Percentiles rank a stretch among this genome's conserved stretches.
Evolutionary conservation across 108 stramenopile species (phyloP).

Genomic region (Cyclotella choctawhatcheeana): DNA sequence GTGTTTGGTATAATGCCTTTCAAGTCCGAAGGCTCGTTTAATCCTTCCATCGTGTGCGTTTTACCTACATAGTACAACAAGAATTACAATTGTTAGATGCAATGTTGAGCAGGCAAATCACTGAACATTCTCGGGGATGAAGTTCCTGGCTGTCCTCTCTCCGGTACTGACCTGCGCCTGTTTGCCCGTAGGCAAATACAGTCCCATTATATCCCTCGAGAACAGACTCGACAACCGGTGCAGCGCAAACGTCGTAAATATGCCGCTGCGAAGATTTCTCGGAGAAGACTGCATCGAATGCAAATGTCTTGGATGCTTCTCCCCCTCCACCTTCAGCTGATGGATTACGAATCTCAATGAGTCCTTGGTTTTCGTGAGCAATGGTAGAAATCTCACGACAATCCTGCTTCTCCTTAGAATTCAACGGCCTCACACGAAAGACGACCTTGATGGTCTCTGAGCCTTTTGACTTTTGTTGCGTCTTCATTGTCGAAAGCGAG

Average conservation of each 20-base stretch:
- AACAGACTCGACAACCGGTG: constrained; percentile 92
- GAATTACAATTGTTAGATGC: too few relatives aligned
- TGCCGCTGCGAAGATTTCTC: constrained; percentile 79
- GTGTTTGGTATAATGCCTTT: constrained; percentile 96
- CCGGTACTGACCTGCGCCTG: constrained; percentile 93
- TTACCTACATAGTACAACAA: too few relatives aligned
- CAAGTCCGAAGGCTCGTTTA: constrained; percentile 66
- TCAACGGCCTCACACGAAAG: constrained; percentile 94
- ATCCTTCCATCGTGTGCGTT: constrained; percentile 96
- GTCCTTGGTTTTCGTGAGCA: constrained; percentile 63
- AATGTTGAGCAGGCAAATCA: too few relatives aligned
- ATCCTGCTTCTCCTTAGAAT: constrained; percentile 91
- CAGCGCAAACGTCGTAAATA: constrained; percentile 92
- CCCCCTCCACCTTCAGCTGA: constrained; percentile 45
- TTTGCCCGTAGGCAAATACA: constrained; percentile 98
- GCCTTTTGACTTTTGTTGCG: constrained; percentile 35
- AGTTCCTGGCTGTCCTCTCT: too few relatives aligned
- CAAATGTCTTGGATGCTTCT: constrained; percentile 81
- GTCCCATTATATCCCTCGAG: constrained; percentile 98
- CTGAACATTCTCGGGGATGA: too few relatives aligned
- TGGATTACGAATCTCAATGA: constrained; percentile 77
- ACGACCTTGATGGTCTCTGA: constrained; percentile 92
- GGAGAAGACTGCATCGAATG: constrained; percentile 95
- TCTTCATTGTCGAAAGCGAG: constrained; percentile 7
- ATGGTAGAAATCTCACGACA: constrained; percentile 65